Evolutionary conservation across 768 basidiomycete species (phyloP), one percentile per base, ranked within the genome.

Genomic region (Psilocybe cyanescens): DNA sequence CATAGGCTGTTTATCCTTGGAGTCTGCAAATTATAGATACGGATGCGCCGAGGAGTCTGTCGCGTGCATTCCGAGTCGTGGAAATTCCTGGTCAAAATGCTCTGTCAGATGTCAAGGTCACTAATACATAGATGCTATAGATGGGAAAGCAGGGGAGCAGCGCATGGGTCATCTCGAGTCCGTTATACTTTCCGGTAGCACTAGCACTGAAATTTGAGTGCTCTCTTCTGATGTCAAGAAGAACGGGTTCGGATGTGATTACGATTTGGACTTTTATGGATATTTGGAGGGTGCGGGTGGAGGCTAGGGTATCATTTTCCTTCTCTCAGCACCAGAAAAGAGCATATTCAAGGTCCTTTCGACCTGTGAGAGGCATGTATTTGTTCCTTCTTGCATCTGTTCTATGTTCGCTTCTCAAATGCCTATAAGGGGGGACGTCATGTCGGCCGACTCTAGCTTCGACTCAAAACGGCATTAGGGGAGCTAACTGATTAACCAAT

Each of bases 241-340:
- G 41, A 12, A 44, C 41, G 8, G 7, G 14, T 16, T 44, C 41
- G 14, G 41, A 6, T n/a, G 2, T n/a, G 30, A 72, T 71, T 44
- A 68, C 58, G 1, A 68, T 73, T 54, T 72, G 72, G 12, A 75
- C 70, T 9, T 67, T 63, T 19, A 76, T 69, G 11, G 65, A 60
- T 37, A 74, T 72, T 14, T 64, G 62, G 8, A 64, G 19, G 51
- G 45, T 2, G 46, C 41, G 4, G 19, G 31, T 3, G 35, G 30
- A 3, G 31, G 19, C 24, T 24, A 24, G 24, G 19, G 24, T 24
- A 24, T 24, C 24, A 24, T 24, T 24, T 51, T 28, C 46, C 24
- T 24, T 24, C 24, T 24, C 24, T 24, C 24, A 24, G 24, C 41
- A 46, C 49, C 28, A 41, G 24, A 41, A 58, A 52, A 24, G 24